These are phyloP conservation scores for Aspergillus funiculosus DNA, from an alignment of 495 filamentous ascomycete species.

Conservation along the genomic window DNA sequence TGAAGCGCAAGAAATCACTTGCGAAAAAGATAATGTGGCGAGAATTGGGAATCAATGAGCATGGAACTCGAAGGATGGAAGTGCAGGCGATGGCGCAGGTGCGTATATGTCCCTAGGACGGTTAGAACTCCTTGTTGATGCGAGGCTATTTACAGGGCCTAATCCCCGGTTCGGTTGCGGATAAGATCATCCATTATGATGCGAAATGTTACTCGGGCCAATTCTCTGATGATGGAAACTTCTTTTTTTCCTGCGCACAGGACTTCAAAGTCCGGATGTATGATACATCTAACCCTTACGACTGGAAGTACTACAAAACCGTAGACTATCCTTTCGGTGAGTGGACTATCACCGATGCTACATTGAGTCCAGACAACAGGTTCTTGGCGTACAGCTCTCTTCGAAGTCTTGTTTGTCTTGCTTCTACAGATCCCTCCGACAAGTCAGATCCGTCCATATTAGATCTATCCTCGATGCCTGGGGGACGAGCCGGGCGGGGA, in stretches of 20 bases:
- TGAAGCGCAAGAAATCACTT: slow-evolving; percentile 54
- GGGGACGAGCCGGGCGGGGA: slow-evolving; percentile 30
- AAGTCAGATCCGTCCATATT: slow-evolving; percentile 68
- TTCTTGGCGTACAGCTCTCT: slow-evolving; percentile 89
- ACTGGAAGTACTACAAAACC: slow-evolving; percentile 95
- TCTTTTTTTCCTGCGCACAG: slow-evolving; percentile 92
- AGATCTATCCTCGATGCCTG: slow-evolving; percentile 56
- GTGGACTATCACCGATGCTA: slow-evolving; percentile 96
- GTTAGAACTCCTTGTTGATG: slow-evolving; percentile 9
- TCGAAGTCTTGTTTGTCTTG: slow-evolving; percentile 71
- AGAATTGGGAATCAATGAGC: slow-evolving; percentile 62
- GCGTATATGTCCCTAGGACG: slow-evolving; percentile 14
- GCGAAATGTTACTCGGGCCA: slow-evolving; percentile 88
- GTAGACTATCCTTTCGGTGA: slow-evolving; percentile 77
- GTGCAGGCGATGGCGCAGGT: slow-evolving; percentile 64
- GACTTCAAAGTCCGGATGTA: slow-evolving; percentile 96
- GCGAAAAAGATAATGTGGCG: slow-evolving; percentile 67
- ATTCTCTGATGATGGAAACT: slow-evolving; percentile 94
- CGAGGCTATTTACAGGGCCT: slow-evolving; percentile 36
- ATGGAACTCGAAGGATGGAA: slow-evolving; percentile 47
- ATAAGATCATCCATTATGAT: slow-evolving; percentile 83
- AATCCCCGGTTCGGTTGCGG: slow-evolving; percentile 68
- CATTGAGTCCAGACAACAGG: slow-evolving; percentile 84
- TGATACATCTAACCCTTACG: slow-evolving; percentile 91
- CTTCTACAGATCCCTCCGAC: slow-evolving; percentile 78